These are phyloP conservation scores for Aspergillus sp. DNA, from an alignment of 2,329 filamentous ascomycete species.

Conservation along the genomic window DNA sequence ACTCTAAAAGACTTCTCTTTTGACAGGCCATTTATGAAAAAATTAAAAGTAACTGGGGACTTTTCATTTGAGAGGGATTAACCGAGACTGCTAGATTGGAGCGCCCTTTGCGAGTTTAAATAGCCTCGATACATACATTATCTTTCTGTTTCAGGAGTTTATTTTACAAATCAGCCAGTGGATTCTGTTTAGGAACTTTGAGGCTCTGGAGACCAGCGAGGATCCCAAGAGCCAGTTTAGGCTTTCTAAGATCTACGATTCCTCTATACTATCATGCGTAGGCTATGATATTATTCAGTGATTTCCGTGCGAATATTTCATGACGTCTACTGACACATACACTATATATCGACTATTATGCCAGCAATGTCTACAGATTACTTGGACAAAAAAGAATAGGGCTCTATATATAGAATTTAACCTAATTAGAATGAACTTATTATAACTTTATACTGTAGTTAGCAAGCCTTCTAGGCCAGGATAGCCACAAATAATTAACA, in stretches of 20 bases:
- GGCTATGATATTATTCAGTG: slow-evolving; percentile 13
- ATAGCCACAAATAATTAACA: background rate
- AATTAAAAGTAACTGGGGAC: slow-evolving; percentile 5
- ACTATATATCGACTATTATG: slow-evolving; percentile 4
- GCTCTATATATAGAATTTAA: background rate
- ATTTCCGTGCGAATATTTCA: slow-evolving; percentile 9
- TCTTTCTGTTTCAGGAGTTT: slow-evolving; percentile 7
- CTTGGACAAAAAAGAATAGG: slow-evolving; percentile 8
- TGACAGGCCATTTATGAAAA: background rate
- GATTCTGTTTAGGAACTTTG: background rate
- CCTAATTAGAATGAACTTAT: slow-evolving; percentile 5
- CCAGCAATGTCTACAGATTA: slow-evolving; percentile 9
- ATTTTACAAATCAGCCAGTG: slow-evolving; percentile 4
- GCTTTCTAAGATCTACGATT: slow-evolving; percentile 12
- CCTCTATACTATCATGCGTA: slow-evolving; percentile 9
- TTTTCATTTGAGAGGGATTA: slow-evolving; percentile 6
- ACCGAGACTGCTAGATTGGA: slow-evolving; percentile 4
- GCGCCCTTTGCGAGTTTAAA: slow-evolving; percentile 4
- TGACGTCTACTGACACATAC: slow-evolving; percentile 5
- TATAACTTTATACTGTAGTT: slow-evolving; percentile 2
- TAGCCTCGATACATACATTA: slow-evolving; percentile 4
- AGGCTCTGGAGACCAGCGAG: background rate
- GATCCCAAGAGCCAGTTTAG: slow-evolving; percentile 6
- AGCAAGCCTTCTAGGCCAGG: slow-evolving; percentile 6
- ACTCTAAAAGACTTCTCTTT: slow-evolving; percentile 3